Conservation (phyloP, 176 grass and related monocot genomes). For the Elymus sibiricus region DNA sequence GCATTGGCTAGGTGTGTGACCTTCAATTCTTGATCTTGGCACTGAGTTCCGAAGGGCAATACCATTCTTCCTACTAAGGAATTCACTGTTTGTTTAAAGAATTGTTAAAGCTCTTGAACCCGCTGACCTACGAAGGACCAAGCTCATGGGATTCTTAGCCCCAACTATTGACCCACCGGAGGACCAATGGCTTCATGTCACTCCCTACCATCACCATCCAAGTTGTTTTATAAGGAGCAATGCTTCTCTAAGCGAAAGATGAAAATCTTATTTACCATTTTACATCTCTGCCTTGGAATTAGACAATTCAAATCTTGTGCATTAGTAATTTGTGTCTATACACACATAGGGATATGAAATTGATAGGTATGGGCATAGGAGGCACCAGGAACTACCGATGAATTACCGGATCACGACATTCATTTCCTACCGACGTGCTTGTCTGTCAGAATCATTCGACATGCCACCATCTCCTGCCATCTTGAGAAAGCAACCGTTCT, state of each 20-base stretch:
- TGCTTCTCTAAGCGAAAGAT: not conserved
- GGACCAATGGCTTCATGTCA: not conserved
- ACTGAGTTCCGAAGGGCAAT: no score
- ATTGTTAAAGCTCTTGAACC: not conserved
- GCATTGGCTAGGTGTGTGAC: not conserved
- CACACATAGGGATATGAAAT: not conserved
- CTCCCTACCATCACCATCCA: not conserved
- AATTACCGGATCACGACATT: not conserved
- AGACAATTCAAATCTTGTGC: not conserved
- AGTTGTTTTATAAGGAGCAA: not conserved
- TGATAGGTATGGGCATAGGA: not conserved
- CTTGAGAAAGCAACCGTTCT: no score
- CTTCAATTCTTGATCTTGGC: not conserved
- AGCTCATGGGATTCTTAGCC: not conserved
- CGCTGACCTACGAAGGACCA: not conserved
- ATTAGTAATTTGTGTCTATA: not conserved
- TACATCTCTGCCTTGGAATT: not conserved
- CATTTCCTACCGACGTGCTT: no score
- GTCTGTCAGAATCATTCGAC: no score
- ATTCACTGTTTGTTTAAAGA: not conserved
- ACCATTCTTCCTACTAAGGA: not conserved
- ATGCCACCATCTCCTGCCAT: no score
- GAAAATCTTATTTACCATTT: not conserved
- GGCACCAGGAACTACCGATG: not conserved
- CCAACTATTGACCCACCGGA: not conserved